Base-by-base conservation (phyloP, 1,284 basidiomycete species). In the Sporisorium iseilematis-ciliati region DNA sequence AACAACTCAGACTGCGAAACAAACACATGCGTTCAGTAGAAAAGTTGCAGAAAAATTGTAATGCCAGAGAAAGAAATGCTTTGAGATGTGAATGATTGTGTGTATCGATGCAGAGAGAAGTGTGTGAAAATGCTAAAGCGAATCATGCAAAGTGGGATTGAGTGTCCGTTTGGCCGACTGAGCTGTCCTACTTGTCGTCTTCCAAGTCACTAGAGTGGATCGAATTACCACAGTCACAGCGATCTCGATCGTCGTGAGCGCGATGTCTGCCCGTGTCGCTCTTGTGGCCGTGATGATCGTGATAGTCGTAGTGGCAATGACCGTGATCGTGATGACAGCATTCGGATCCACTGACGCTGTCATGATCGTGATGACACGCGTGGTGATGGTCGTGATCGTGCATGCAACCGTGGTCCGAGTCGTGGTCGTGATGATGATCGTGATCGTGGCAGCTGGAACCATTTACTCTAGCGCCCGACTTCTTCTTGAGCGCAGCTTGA, bases 221-320 rank as follows among this genome's bases (percentile, higher is more conserved):
- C 53, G 73, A 75, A 45, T 75, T 75, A 26, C 75, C 73, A 33
- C 72, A 78, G 35, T 70, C 72, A 45, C 74, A 76, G 20, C 59
- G 46, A 20, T 72, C 69, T 14, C 74, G 40, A 29, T 57, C 45
- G 12, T 45, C 59, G 16, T 57, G 49, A 7, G 57, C 50, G 18
- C 48, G n/a, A 41, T 63, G 14, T 14, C 21, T 26, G 16, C 21
- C n/a, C 23, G 6, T 42, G 20, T 26, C 38, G 25, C 25, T 6
- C 21, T 38, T 29, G 26, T 50, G 33, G 8, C 40, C 20, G 10
- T 54, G 35, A 25, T 52, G 38, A 16, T 40, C 20, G 14, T 56
- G 52, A 29, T 10, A 53, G 29, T 18, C 31, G 43, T 49, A 38
- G 31, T 23, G 54, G 23, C 43, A 53, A n/a, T 58, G 59, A 20